These are phyloP conservation scores for Sanghuangporus weigelae DNA, from an alignment of 1,284 basidiomycete species.

Conservation along the genomic window DNA sequence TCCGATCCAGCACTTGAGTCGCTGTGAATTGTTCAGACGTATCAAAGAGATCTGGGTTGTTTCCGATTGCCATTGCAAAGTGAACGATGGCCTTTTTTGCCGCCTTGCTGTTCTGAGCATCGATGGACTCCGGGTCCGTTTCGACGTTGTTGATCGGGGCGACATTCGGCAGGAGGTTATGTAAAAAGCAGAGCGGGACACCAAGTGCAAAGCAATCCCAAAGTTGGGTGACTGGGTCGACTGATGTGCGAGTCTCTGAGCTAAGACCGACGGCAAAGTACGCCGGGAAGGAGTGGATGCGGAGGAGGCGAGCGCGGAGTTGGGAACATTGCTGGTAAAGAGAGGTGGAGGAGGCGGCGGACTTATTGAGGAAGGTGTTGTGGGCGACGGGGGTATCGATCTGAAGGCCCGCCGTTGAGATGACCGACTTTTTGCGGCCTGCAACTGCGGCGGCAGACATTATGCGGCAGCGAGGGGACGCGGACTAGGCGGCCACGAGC, in stretches of 20 bases:
- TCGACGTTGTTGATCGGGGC: slow-evolving; percentile 60
- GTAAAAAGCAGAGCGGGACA: slow-evolving; percentile 91
- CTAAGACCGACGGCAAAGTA: slow-evolving; percentile 61
- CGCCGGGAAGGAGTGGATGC: slow-evolving; percentile 63
- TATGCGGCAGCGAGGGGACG: slow-evolving; percentile 22
- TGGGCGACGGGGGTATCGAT: slow-evolving; percentile 71
- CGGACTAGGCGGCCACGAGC: slow-evolving; percentile 9
- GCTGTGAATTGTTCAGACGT: slow-evolving; percentile 73
- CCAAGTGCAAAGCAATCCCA: slow-evolving; percentile 94
- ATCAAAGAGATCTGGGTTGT: slow-evolving; percentile 46
- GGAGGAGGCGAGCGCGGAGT: slow-evolving; percentile 67
- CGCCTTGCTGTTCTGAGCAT: slow-evolving; percentile 66
- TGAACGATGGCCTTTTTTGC: slow-evolving; percentile 78
- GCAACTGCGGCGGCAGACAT: slow-evolving; percentile 66
- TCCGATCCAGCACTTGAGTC: slow-evolving; percentile 85
- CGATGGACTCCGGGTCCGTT: slow-evolving; percentile 59
- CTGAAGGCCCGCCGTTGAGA: slow-evolving; percentile 56
- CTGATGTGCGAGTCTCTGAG: slow-evolving; percentile 60
- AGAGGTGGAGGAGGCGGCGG: slow-evolving; percentile 73
- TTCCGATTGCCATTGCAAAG: slow-evolving; percentile 65
- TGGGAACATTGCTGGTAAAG: slow-evolving; percentile 86
- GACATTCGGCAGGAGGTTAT: slow-evolving; percentile 79
- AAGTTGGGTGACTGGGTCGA: slow-evolving; percentile 87
- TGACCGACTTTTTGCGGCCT: slow-evolving; percentile 78
- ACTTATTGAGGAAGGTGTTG: slow-evolving; percentile 82